These are phyloP conservation scores for Amyloporia xantha DNA, from an alignment of 768 basidiomycete species.

Conservation along the genomic window DNA sequence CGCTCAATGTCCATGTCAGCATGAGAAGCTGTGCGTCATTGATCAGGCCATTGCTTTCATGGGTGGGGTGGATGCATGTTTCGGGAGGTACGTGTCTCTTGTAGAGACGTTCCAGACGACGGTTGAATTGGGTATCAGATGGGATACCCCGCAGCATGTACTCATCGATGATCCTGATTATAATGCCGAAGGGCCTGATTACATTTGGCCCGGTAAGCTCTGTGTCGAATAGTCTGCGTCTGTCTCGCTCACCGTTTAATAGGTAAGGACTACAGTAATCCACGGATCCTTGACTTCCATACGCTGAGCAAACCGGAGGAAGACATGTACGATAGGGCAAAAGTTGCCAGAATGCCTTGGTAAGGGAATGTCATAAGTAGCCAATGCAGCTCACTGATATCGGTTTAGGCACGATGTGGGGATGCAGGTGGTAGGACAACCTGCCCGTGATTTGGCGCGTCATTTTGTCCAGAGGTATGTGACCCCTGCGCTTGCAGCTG, in stretches of 20 bases:
- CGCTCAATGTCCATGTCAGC: too few species aligned
- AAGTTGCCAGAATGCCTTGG: conserved; percentile 96
- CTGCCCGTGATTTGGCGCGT: conserved; percentile 87
- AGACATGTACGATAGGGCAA: conserved; percentile 90
- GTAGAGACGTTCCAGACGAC: too few species aligned
- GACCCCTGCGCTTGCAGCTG: too few species aligned
- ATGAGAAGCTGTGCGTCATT: conserved; percentile 96
- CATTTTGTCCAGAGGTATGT: conserved; percentile 88
- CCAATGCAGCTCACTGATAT: background rate
- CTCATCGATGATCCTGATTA: conserved; percentile 78
- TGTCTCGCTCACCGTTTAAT: background rate
- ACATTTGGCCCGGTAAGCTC: conserved; percentile 83
- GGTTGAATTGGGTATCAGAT: too few species aligned
- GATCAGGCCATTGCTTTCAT: conserved; percentile 97
- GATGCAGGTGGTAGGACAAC: conserved; percentile 93
- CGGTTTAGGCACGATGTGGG: conserved; percentile 86
- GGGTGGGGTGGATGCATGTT: conserved; percentile 95
- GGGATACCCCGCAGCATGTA: conserved; percentile 96
- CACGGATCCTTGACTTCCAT: conserved; percentile 80
- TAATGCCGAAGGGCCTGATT: conserved; percentile 47
- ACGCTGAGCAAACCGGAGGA: conserved; percentile 84
- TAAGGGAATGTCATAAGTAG: conserved; percentile 30
- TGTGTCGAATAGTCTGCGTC: background rate
- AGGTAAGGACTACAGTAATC: conserved; percentile 97
- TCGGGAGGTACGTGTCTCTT: conserved; percentile 58